Evolutionary conservation across 192 early-diverging fungal genomes (phyloP).

Genomic region (Linnemannia zychae): DNA sequence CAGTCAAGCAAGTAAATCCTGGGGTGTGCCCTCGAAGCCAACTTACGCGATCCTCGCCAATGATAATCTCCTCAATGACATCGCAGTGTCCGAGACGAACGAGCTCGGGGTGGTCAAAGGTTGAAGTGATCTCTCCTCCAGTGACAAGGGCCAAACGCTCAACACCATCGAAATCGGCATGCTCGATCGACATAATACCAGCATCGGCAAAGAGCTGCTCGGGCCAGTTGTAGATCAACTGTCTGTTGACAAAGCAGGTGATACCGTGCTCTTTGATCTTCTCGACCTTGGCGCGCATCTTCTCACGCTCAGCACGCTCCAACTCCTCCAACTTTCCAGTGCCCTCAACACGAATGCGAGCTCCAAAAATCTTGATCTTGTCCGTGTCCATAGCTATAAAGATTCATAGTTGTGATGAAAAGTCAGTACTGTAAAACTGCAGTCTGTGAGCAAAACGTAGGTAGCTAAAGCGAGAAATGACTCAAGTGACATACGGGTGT

Average conservation of each 20-base stretch:
- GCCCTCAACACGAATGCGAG: conserved; percentile 93
- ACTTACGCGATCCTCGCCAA: conserved; percentile 90
- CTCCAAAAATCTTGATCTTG: conserved; percentile 99
- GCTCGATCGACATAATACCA: conserved; percentile 95
- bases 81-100: conserved; percentile 94
- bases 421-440: too few relatives aligned
- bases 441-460: neutral
- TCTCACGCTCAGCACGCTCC: conserved; percentile 95
- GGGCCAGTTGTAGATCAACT: conserved; percentile 99
- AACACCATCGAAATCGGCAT: conserved; percentile 98
- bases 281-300: conserved; percentile 98
- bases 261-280: conserved; percentile 97
- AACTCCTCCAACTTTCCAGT: conserved; percentile 97
- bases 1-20: neutral
- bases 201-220: conserved; percentile 97
- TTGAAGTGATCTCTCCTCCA: conserved; percentile 97
- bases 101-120: conserved; percentile 97
- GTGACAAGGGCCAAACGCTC: conserved; percentile 96
- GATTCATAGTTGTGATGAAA: neutral
- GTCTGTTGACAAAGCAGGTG: conserved; percentile 99
- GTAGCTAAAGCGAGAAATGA: neutral
- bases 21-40: neutral
- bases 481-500: conserved; percentile 78
- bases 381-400: conserved; percentile 96
- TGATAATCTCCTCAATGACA: conserved; percentile 96